Evolutionary conservation across 169 alveolate genomes (phyloP), one percentile per base, ranked within the genome.

Genomic region (Cryptosporidium viatorum): DNA sequence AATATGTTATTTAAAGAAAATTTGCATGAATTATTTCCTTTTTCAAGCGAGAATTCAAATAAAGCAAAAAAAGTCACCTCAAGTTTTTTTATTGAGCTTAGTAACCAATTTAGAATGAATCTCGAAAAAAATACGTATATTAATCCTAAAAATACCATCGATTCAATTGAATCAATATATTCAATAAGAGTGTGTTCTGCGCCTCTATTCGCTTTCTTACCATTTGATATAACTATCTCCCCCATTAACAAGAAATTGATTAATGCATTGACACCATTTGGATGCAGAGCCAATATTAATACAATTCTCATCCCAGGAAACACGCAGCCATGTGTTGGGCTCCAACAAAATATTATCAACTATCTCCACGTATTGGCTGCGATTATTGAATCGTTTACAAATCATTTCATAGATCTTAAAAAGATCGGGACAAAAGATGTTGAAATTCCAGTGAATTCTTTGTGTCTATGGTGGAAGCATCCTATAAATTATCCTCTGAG

Each of bases 361-460:
- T 80, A 80, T 65, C 62, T 80, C 33, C 73, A 59, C 52, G 89
- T 80, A n/a, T 26, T 80, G 43, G 59, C 89, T 39, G 89, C 89
- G 23, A 62, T 65, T 14, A 35, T 80, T 35, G 89, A 80, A 62
- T 51, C 50, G 6, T 80, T 80, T 65, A n/a, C 35, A 23, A 41
- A 29, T 37, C 37, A 80, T 26, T 62, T 59, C 45, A 62, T 80
- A 16, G 89, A 80, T 39, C 62, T 12, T 39, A 41, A 39, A 29
- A 80, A 43, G 21, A 26, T 80, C 2, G 69, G 52, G 12, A 62
- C 67, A 10, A 80, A 65, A 2, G 62, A 59, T 18, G 26, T 65
- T 26, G 68, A 58, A 21, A 59, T 80, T 41, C 69, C 73, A 8
- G 80, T 80, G 12, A 59, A 48, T 16, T 59, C 62, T 26, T 37